Conservation (phyloP, 2,329 filamentous ascomycete genomes). For the Drechslera avenae region DNA sequence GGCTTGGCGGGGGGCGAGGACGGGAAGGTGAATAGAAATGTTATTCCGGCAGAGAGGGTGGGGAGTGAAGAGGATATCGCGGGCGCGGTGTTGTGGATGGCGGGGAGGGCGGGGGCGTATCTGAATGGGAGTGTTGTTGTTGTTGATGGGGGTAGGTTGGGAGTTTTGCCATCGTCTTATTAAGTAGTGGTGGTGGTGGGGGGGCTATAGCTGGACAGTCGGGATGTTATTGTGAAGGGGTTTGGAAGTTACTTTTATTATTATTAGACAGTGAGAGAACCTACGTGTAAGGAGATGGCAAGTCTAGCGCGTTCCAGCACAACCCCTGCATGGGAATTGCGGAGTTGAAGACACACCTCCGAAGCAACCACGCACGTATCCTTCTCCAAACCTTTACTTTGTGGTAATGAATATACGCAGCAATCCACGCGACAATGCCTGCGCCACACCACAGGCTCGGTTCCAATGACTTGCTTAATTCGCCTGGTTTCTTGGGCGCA, state of each 20-base stretch:
- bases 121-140: slow-evolving; percentile 68
- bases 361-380: slow-evolving; percentile 1
- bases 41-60: slow-evolving; percentile 60
- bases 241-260: too few relatives aligned
- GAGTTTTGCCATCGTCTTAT: slow-evolving; percentile 61
- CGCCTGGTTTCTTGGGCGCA: slow-evolving; percentile 52
- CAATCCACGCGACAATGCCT: slow-evolving; percentile 41
- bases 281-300: background rate
- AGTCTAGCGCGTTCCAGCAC: background rate
- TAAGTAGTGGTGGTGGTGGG: slow-evolving; percentile 28
- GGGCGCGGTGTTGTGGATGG: slow-evolving; percentile 68
- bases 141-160: slow-evolving; percentile 67
- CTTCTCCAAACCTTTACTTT: slow-evolving; percentile 14
- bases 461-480: slow-evolving; percentile 32
- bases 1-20: background rate
- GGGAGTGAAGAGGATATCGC: slow-evolving; percentile 68
- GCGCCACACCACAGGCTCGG: slow-evolving; percentile 34
- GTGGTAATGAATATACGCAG: slow-evolving; percentile 9
- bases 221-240: too few relatives aligned
- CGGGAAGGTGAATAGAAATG: slow-evolving; percentile 7
- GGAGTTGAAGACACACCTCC: slow-evolving; percentile 31
- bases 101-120: slow-evolving; percentile 67
- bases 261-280: too few relatives aligned
- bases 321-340: slow-evolving; percentile 16
- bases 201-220: too few relatives aligned